Percentiles rank a stretch among this genome's conserved stretches.
phyloP scores from a whole-genome alignment of 2,329 filamentous ascomycete genomes.

The Tolypocladium tundrense region DNA sequence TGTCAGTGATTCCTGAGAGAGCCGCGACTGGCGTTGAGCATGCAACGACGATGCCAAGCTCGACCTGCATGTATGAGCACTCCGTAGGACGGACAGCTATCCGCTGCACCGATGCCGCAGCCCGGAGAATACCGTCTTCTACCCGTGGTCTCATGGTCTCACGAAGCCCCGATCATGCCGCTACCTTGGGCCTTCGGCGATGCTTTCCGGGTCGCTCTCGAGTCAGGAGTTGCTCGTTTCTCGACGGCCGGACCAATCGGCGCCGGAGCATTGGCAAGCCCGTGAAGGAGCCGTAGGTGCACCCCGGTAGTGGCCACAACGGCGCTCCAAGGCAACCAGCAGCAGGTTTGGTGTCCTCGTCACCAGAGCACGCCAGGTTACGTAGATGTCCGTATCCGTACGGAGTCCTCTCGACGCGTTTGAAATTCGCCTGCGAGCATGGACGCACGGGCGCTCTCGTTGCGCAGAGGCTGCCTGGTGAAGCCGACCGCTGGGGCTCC shows the following conservation, averaged over 20 bases:
- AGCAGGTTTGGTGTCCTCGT: too few species aligned
- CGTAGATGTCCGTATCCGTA: too few species aligned
- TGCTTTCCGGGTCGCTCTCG: neutral
- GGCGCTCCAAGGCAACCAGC: neutral
- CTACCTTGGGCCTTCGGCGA: neutral
- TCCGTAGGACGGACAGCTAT: neutral
- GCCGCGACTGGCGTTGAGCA: too few species aligned
- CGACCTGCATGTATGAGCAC: too few species aligned
- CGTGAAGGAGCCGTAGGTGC: neutral
- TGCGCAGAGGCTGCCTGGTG: neutral
- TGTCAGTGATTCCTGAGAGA: too few species aligned
- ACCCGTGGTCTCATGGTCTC: neutral
- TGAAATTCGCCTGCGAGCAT: too few species aligned
- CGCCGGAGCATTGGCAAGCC: neutral
- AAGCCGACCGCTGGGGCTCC: neutral
- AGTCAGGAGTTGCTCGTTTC: neutral
- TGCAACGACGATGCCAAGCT: neutral
- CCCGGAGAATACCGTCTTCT: neutral
- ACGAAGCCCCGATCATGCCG: neutral
- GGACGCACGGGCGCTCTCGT: neutral
- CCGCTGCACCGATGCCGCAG: neutral
- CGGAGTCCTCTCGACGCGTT: too few species aligned
- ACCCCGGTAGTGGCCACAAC: neutral
- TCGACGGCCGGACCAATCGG: neutral
- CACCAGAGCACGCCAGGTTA: too few species aligned